A percentile compares a stretch with the other conserved stretches of the same genome.
These are phyloP conservation scores for Phaseolus lunatus DNA, from an alignment of 306 rosid species.

Conservation along the genomic window DNA sequence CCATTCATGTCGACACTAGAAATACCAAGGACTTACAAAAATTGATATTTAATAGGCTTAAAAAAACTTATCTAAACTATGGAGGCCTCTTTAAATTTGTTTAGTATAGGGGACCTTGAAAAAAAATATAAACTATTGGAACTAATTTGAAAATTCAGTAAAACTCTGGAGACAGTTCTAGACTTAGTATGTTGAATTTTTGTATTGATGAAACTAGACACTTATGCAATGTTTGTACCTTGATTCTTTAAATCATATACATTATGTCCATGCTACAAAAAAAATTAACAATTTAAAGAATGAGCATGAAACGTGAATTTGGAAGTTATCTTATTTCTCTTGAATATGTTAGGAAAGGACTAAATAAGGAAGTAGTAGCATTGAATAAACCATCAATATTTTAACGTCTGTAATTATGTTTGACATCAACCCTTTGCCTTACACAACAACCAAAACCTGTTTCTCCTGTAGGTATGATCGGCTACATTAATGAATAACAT, in stretches of 20 bases:
- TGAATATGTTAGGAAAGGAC: neutral
- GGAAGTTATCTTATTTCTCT: neutral
- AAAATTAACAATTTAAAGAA: neutral
- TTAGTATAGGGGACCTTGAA: neutral
- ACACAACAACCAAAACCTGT: neutral
- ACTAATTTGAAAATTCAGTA: neutral
- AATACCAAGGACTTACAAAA: neutral
- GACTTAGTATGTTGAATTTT: neutral
- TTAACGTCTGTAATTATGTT: neutral
- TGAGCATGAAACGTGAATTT: neutral
- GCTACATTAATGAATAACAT: neutral
- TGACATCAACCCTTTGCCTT: neutral
- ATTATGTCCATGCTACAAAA: neutral
- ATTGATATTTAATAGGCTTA: neutral
- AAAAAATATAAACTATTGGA: neutral
- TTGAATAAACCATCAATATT: neutral
- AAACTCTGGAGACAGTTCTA: neutral
- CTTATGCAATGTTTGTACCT: neutral
- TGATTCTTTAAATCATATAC: neutral
- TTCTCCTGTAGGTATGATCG: neutral
- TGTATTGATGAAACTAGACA: neutral
- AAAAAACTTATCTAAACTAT: neutral
- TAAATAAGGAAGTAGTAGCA: neutral
- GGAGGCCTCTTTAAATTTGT: neutral
- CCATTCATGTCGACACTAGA: neutral